Percentiles rank a stretch among this genome's conserved stretches.
Conservation (phyloP, 176 grass and related monocot genomes). For the Eragrostis nindensis region DNA sequence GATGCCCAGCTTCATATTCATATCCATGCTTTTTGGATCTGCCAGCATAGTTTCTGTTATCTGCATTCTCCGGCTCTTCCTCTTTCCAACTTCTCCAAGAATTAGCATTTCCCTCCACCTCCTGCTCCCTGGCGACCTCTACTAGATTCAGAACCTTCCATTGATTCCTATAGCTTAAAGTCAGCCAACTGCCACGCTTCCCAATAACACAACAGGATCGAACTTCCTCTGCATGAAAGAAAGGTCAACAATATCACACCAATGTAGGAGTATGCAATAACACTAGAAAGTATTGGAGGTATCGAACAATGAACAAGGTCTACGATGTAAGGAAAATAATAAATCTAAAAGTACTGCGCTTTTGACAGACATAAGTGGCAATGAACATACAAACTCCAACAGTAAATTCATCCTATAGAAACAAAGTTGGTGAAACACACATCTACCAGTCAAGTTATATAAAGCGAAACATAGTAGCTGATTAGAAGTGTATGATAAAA, state of each 20-base stretch:
- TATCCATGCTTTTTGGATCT: slow-evolving; percentile 52
- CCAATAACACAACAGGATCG: not conserved
- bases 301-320: slow-evolving; percentile 1
- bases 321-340: not conserved
- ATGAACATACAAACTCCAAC: slow-evolving; percentile 7
- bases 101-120: slow-evolving; percentile 42
- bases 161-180: not conserved
- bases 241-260: slow-evolving; percentile 16
- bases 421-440: not conserved
- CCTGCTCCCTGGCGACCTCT: slow-evolving; percentile 40
- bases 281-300: not conserved
- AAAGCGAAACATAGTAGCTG: not conserved
- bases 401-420: not conserved
- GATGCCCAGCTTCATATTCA: slow-evolving; percentile 48
- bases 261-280: not conserved
- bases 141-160: slow-evolving; percentile 40
- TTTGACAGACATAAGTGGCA: not conserved
- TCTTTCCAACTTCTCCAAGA: slow-evolving; percentile 38
- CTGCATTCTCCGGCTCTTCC: slow-evolving; percentile 43
- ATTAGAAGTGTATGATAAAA: not conserved
- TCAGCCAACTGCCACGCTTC: slow-evolving; percentile 12
- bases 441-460: not conserved
- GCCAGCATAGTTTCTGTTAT: slow-evolving; percentile 49
- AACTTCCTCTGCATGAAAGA: slow-evolving; percentile 26
- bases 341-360: not conserved